Conservation (phyloP, 495 filamentous ascomycete species). For the Aspergillus nidulans region DNA sequence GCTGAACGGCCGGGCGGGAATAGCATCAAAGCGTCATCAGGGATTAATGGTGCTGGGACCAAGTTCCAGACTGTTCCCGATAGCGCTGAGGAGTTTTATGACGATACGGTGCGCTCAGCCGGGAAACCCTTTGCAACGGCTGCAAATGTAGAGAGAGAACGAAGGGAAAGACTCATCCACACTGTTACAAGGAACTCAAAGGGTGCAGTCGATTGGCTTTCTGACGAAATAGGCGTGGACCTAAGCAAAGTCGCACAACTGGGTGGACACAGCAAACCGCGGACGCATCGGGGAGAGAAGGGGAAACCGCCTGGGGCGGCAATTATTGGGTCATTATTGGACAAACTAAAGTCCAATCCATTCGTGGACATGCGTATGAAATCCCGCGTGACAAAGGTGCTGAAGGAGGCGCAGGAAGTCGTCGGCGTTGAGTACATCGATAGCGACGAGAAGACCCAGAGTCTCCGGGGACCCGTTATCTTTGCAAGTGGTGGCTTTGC, state of each 20-base stretch:
- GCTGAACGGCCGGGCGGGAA: constrained; percentile 56
- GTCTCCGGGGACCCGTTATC: constrained; percentile 47
- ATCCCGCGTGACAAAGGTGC: constrained; percentile 41
- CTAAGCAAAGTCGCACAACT: constrained; percentile 50
- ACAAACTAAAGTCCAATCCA: constrained; percentile 33
- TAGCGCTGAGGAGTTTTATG: constrained; percentile 33
- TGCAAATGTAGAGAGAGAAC: background rate
- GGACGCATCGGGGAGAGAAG: constrained; percentile 52
- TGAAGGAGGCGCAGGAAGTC: constrained; percentile 21
- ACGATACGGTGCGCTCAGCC: constrained; percentile 52
- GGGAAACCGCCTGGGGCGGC: constrained; percentile 48
- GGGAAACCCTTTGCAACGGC: constrained; percentile 5
- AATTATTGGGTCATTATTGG: constrained; percentile 48
- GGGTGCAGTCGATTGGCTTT: constrained; percentile 48
- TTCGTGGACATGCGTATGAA: constrained; percentile 43
- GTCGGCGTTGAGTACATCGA: constrained; percentile 18
- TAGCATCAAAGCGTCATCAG: constrained; percentile 58
- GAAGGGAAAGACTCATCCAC: constrained; percentile 38
- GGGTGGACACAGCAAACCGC: constrained; percentile 46
- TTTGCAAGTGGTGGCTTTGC: constrained; percentile 57
- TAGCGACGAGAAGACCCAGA: constrained; percentile 18
- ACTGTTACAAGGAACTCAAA: constrained; percentile 36
- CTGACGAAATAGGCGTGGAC: constrained; percentile 47
- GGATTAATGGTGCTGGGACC: constrained; percentile 57
- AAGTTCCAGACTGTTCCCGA: constrained; percentile 41